Evolutionary conservation across 2,329 filamentous ascomycete genomes (phyloP).

Genomic region (Aspergillus fumigatiaffinis): DNA sequence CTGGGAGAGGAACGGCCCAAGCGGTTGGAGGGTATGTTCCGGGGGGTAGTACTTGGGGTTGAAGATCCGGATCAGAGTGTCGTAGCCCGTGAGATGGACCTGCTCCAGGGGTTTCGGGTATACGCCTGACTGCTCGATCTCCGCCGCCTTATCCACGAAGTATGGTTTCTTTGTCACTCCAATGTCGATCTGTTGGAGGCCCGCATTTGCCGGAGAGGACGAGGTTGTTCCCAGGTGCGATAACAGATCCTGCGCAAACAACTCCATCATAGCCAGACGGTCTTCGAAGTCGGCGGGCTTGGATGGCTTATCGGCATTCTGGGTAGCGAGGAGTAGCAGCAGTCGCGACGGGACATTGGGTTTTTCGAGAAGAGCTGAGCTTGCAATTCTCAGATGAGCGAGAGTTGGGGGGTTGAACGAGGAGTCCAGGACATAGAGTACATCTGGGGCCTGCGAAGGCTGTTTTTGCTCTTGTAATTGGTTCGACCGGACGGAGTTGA

Average conservation of each 20-base stretch:
- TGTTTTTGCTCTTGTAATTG: not conserved
- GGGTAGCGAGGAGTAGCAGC: slow-evolving; percentile 58
- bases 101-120: slow-evolving; percentile 40
- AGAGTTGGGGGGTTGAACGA: slow-evolving; percentile 63
- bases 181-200: slow-evolving; percentile 40
- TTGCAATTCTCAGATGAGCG: slow-evolving; percentile 55
- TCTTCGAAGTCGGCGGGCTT: slow-evolving; percentile 48
- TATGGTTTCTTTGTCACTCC: slow-evolving; percentile 48
- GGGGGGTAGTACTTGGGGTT: slow-evolving; percentile 48
- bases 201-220: slow-evolving; percentile 6
- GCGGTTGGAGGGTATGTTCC: slow-evolving; percentile 38
- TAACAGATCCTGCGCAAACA: slow-evolving; percentile 44
- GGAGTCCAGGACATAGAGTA: slow-evolving; percentile 62
- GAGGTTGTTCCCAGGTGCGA: slow-evolving; percentile 20
- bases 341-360: slow-evolving; percentile 37
- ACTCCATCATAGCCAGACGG: slow-evolving; percentile 47
- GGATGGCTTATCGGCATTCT: slow-evolving; percentile 62
- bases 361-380: slow-evolving; percentile 47
- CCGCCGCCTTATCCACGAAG: slow-evolving; percentile 46
- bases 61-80: slow-evolving; percentile 48
- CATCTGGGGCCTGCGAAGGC: slow-evolving; percentile 17
- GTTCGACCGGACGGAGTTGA: slow-evolving; percentile 20
- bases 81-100: slow-evolving; percentile 47
- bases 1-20: slow-evolving; percentile 40
- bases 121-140: slow-evolving; percentile 35